These are phyloP conservation scores for Tothia fuscella DNA, from an alignment of 2,329 filamentous ascomycete species.

Conservation along the genomic window DNA sequence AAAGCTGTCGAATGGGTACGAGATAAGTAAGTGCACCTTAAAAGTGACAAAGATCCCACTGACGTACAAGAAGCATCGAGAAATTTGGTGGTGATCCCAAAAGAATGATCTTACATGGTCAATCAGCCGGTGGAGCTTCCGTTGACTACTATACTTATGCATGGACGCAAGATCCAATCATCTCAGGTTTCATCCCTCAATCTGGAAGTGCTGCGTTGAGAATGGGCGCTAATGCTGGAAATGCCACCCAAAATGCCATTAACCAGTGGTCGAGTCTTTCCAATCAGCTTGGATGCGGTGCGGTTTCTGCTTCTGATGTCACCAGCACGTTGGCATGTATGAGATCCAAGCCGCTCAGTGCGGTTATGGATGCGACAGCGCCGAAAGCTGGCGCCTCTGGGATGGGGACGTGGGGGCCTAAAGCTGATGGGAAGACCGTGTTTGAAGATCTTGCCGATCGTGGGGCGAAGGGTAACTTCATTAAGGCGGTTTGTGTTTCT, in stretches of 20 bases:
- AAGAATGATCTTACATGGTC: constrained; percentile 35
- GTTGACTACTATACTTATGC: constrained; percentile 23
- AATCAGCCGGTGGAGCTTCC: constrained; percentile 35
- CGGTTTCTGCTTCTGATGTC: constrained; percentile 5
- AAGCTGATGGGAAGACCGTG: constrained; percentile 9
- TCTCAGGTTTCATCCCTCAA: constrained; percentile 9
- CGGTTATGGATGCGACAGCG: constrained; percentile 13
- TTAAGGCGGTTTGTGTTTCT: constrained; percentile 4
- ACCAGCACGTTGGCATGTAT: constrained; percentile 7
- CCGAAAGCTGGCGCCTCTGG: not conserved
- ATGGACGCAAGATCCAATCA: constrained; percentile 7
- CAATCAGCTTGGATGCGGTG: constrained; percentile 10
- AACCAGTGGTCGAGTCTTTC: constrained; percentile 6
- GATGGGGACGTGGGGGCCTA: constrained; percentile 7
- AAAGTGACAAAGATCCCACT: too few species aligned
- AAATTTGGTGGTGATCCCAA: constrained; percentile 39
- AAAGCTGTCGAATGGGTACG: constrained; percentile 40
- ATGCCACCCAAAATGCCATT: not conserved
- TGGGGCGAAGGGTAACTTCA: constrained; percentile 2
- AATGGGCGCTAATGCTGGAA: constrained; percentile 3
- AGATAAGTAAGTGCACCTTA: too few species aligned
- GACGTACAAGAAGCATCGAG: too few species aligned
- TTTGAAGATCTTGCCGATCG: constrained; percentile 4
- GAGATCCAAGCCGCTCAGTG: constrained; percentile 5
- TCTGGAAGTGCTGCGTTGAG: constrained; percentile 9